Evolutionary conservation across 2,329 filamentous ascomycete genomes (phyloP).

Genomic region (Fusarium secorum): DNA sequence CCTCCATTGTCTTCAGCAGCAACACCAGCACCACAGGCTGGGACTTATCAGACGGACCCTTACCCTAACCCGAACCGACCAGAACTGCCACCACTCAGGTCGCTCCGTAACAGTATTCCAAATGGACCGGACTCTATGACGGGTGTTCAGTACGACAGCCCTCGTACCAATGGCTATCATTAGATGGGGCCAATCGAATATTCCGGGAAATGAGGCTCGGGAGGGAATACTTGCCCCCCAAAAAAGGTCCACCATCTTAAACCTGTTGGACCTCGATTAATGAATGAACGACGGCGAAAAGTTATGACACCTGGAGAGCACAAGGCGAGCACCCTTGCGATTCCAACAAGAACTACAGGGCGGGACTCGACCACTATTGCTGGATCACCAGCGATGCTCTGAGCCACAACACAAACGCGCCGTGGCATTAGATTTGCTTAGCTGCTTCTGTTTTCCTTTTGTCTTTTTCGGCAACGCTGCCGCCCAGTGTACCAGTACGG

Average conservation of each 20-base stretch:
- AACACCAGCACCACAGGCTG: conserved; percentile 30
- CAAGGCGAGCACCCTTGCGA: conserved; percentile 12
- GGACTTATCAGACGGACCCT: conserved; percentile 43
- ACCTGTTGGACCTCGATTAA: conserved; percentile 31
- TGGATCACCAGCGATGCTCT: conserved; percentile 4
- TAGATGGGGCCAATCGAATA: conserved; percentile 50
- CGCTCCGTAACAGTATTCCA: conserved; percentile 55
- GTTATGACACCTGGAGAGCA: conserved; percentile 34
- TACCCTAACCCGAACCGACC: conserved; percentile 51
- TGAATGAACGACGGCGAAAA: conserved; percentile 42
- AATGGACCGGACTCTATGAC: conserved; percentile 68
- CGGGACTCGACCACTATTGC: conserved; percentile 11
- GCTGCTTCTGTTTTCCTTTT: conserved; percentile 12
- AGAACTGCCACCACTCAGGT: conserved; percentile 65
- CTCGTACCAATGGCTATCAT: conserved; percentile 58
- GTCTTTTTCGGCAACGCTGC: conserved; percentile 11
- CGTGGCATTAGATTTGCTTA: conserved; percentile 34
- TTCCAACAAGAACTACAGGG: conserved; percentile 17
- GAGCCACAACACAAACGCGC: conserved; percentile 19
- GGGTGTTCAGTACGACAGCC: conserved; percentile 68
- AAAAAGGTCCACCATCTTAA: conserved; percentile 10
- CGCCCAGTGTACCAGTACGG: conserved; percentile 29
- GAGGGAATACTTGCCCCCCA: background rate
- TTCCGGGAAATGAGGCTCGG: background rate
- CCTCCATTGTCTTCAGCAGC: conserved; percentile 31